A percentile compares a stretch with the other conserved stretches of the same genome.
Conservation (phyloP, 805 yeast species). For the Starmerella stellata region DNA sequence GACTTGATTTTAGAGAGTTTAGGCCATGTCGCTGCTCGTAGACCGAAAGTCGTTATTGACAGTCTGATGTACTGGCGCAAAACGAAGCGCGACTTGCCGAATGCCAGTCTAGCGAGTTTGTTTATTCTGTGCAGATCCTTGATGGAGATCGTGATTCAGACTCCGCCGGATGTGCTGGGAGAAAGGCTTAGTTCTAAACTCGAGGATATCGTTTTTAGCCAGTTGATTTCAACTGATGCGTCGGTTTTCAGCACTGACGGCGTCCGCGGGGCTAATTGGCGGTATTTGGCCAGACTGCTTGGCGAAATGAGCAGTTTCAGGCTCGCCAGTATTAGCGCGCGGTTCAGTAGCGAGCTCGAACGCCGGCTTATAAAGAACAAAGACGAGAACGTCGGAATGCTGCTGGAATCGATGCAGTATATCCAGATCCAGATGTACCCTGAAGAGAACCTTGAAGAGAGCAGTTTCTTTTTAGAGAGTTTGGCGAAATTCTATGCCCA, state of each 20-base stretch:
- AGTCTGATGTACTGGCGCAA: constrained; percentile 98
- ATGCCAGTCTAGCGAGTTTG: constrained; percentile 53
- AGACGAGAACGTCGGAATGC: constrained; percentile 46
- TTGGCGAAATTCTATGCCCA: constrained; percentile 62
- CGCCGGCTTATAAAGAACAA: constrained; percentile 39
- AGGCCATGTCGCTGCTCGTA: constrained; percentile 75
- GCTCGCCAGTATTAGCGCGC: constrained; percentile 73
- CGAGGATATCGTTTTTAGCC: constrained; percentile 86
- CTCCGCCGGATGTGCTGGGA: constrained; percentile 54
- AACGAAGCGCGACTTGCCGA: constrained; percentile 70
- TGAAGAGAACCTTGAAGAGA: constrained; percentile 74
- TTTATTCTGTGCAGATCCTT: constrained; percentile 79
- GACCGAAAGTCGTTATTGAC: constrained; percentile 91
- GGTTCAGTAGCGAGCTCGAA: constrained; percentile 84
- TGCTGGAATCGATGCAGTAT: constrained; percentile 85
- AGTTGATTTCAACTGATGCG: constrained; percentile 76
- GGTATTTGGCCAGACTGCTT: constrained; percentile 65
- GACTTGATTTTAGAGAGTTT: constrained; percentile 71
- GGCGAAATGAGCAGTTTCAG: constrained; percentile 81
- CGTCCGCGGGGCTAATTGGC: constrained; percentile 85
- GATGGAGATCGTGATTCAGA: constrained; percentile 79
- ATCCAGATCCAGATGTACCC: constrained; percentile 67
- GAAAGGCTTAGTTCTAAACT: constrained; percentile 64
- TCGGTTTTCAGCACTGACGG: constrained; percentile 42
- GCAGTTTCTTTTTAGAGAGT: constrained; percentile 76